These are phyloP conservation scores for Metschnikowia peoriensis DNA, from an alignment of 805 yeast species.

Conservation along the genomic window DNA sequence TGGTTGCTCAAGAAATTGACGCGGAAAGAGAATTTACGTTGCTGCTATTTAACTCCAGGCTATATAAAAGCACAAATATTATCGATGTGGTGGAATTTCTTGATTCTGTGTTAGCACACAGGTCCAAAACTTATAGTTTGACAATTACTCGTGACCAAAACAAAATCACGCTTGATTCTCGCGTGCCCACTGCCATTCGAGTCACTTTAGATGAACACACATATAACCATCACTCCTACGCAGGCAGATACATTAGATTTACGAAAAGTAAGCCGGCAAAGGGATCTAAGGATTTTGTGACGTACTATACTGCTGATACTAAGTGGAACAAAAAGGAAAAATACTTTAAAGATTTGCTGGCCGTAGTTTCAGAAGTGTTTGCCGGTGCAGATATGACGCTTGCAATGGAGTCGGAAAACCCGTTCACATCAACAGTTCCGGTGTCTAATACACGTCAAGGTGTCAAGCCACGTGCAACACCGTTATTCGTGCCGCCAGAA, in stretches of 20 bases:
- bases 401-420: background rate
- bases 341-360: conserved; percentile 11
- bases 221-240: conserved; percentile 13
- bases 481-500: background rate
- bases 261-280: conserved; percentile 13
- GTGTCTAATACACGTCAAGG: background rate
- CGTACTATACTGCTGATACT: conserved; percentile 1
- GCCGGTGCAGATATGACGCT: conserved; percentile 1
- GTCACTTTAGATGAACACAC: conserved; percentile 13
- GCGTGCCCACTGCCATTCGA: background rate
- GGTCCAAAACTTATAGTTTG: background rate
- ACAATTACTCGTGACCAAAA: conserved; percentile 1
- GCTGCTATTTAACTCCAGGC: background rate
- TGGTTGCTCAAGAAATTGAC: conserved; percentile 1
- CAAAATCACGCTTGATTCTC: conserved; percentile 6
- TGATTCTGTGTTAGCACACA: background rate
- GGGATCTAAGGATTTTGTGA: conserved; percentile 8
- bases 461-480: background rate
- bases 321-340: background rate
- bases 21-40: background rate
- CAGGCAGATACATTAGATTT: conserved; percentile 15
- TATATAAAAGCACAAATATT: background rate
- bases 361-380: conserved; percentile 9
- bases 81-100: conserved; percentile 3
- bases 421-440: background rate